Evolutionary conservation across 2,329 filamentous ascomycete genomes (phyloP), one percentile per base, ranked within the genome.

Genomic region (Rachicladosporium sp.): DNA sequence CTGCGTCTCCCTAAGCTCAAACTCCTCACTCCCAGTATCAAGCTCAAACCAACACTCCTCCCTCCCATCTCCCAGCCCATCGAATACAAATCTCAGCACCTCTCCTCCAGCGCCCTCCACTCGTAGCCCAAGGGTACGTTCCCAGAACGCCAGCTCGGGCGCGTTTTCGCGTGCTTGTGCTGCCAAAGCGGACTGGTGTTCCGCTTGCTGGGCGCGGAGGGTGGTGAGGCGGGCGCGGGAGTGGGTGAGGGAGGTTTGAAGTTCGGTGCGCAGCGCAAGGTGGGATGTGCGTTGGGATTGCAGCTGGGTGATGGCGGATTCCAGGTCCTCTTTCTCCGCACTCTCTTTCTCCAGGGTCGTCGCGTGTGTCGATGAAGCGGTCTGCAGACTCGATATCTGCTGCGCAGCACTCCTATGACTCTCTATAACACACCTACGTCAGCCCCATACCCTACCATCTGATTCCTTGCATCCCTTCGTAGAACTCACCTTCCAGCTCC

Each of bases 131-230:
- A 98, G 68, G 57, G 89, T 91, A 40, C 81, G 82, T 59, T 93
- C 83, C 91, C 91, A 98, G 58, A 96, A 96, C 50, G 88, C 83
- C 34, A 98, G 71, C 66, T 98, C 91, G 0, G 91, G 91, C 33
- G 84, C 75, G 62, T 98, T 96, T 62, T 89, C 83, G 29, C 86
- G 76, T 39, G 82, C 76, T 64, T 96, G 89, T 2, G 80, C 74
- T 53, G 93, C 85, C 30, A 93, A 69, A 50, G 85, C 78, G 46
- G 76, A 73, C 36, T 82, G 78, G 57, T 84, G 78, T 46, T 75
- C 74, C 37, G 77, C 70, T 62, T 87, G 82, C 10, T 80, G 78
- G n/a, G 80, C 79, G 13, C 82, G 64, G 31, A 76, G 72, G 27
- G 73, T 67, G 39, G 82, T 78, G 47, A 89, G 86, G 40, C 78